Evolutionary conservation across 2,329 filamentous ascomycete species (phyloP).

Genomic region (Cryphonectria nitschkei): DNA sequence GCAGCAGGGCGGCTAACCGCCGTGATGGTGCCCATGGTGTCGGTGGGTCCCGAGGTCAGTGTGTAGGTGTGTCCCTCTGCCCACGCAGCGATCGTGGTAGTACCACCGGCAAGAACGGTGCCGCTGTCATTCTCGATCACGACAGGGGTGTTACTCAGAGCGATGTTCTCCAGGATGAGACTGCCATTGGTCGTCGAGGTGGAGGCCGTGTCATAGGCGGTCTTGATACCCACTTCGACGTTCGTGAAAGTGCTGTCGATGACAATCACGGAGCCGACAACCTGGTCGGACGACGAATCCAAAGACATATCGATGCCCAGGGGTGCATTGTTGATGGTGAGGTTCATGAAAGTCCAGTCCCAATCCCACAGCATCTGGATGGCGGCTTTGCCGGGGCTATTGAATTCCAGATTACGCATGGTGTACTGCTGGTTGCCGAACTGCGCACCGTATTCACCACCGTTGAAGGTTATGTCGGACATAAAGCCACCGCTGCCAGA

Average conservation of each 20-base stretch:
- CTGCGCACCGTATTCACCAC: slow-evolving; percentile 62
- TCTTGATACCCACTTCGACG: slow-evolving; percentile 67
- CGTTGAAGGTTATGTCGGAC: slow-evolving; percentile 63
- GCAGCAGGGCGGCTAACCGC: slow-evolving; percentile 52
- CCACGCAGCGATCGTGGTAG: slow-evolving; percentile 61
- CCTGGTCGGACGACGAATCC: slow-evolving; percentile 48
- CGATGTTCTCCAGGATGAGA: slow-evolving; percentile 59
- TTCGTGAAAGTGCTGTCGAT: slow-evolving; percentile 70
- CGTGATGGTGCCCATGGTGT: slow-evolving; percentile 53
- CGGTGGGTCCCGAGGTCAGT: slow-evolving; percentile 41
- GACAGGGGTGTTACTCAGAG: slow-evolving; percentile 42
- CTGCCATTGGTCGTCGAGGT: slow-evolving; percentile 53
- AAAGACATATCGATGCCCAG: slow-evolving; percentile 65
- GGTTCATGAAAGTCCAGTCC: slow-evolving; percentile 69
- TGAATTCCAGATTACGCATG: slow-evolving; percentile 68
- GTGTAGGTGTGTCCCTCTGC: slow-evolving; percentile 70
- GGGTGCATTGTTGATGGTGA: slow-evolving; percentile 62
- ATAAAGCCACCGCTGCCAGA: slow-evolving; percentile 41
- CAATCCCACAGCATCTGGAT: slow-evolving; percentile 66
- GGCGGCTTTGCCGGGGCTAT: slow-evolving; percentile 55
- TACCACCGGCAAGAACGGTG: slow-evolving; percentile 60
- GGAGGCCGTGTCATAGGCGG: slow-evolving; percentile 53
- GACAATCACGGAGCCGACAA: slow-evolving; percentile 72
- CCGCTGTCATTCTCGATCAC: slow-evolving; percentile 45
- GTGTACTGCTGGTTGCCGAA: slow-evolving; percentile 74